phyloP scores from a whole-genome alignment of 371 early-diverging fungal genomes.

The Mucor piriformis region DNA sequence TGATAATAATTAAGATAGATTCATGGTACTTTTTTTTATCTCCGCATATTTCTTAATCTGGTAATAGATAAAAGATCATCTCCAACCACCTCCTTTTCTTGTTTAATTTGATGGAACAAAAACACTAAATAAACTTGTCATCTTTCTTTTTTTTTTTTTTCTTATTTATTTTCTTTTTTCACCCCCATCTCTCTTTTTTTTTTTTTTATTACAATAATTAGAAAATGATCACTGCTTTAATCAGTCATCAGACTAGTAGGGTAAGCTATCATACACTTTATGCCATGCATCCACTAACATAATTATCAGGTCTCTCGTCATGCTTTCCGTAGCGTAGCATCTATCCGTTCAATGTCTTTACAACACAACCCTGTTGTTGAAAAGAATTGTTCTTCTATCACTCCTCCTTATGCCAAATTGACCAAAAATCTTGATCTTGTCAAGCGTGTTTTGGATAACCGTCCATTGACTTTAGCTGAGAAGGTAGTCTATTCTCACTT shows the following conservation, averaged over 20 bases:
- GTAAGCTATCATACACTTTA: slow-evolving; percentile 11
- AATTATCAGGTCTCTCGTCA: background rate
- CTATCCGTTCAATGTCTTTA: slow-evolving; percentile 30
- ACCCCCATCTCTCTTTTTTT: slow-evolving; percentile 6
- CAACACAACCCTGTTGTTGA: slow-evolving; percentile 45
- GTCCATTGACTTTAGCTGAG: slow-evolving; percentile 88
- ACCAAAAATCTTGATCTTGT: slow-evolving; percentile 57
- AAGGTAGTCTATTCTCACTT: slow-evolving; percentile 95
- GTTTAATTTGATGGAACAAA: background rate
- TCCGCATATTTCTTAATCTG: slow-evolving; percentile 9
- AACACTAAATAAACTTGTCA: slow-evolving; percentile 1
- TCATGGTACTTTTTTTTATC: slow-evolving; percentile 8
- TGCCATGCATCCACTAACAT: no score
- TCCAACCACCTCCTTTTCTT: slow-evolving; percentile 1
- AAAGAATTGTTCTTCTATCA: slow-evolving; percentile 60
- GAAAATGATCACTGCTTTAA: slow-evolving; percentile 30
- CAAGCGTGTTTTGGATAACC: slow-evolving; percentile 55
- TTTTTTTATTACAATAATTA: background rate
- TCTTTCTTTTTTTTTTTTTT: background rate
- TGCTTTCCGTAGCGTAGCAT: slow-evolving; percentile 1
- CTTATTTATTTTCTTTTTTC: slow-evolving; percentile 2
- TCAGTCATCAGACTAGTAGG: slow-evolving; percentile 18
- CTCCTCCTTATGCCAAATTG: slow-evolving; percentile 64
- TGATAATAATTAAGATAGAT: slow-evolving; percentile 1
- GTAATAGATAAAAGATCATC: slow-evolving; percentile 34